Evolutionary conservation across 352 stramenopile genomes (phyloP).

Genomic region (Nothophytophthora sp.): DNA sequence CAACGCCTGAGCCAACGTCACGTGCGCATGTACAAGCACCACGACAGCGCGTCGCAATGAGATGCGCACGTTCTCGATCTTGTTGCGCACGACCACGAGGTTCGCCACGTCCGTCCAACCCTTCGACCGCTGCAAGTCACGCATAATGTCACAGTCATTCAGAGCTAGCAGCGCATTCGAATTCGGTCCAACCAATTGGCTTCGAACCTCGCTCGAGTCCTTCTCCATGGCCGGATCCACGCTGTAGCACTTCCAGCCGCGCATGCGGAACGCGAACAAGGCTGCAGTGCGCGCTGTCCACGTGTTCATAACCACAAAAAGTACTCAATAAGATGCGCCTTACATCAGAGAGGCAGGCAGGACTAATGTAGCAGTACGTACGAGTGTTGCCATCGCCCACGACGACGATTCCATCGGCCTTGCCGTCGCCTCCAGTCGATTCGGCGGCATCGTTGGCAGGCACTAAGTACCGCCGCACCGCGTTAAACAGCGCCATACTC

Average conservation of each 20-base stretch:
- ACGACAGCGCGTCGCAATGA: constrained; percentile 54
- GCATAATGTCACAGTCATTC: not conserved
- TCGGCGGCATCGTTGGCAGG: constrained; percentile 20
- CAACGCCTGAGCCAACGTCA: constrained; percentile 74
- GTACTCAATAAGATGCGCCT: not conserved
- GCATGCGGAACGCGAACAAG: constrained; percentile 75
- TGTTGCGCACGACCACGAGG: constrained; percentile 77
- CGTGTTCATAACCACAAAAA: constrained; percentile 3
- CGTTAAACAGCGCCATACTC: constrained; percentile 88
- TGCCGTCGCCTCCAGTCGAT: constrained; percentile 11
- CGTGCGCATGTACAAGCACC: constrained; percentile 79
- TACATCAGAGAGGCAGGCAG: not conserved
- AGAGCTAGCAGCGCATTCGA: not conserved
- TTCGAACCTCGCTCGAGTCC: constrained; percentile 37
- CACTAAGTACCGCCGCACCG: constrained; percentile 65
- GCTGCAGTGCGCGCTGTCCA: constrained; percentile 65
- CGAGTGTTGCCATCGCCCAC: constrained; percentile 82
- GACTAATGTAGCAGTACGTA: constrained; percentile 20
- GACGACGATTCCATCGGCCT: constrained; percentile 72
- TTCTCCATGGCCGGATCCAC: constrained; percentile 80
- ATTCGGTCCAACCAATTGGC: not conserved
- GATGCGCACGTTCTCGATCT: constrained; percentile 85
- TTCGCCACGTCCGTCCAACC: constrained; percentile 61
- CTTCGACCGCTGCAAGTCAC: constrained; percentile 35
- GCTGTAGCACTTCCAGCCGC: constrained; percentile 77